These are phyloP conservation scores for Penicillium olsonii DNA, from an alignment of 2,329 filamentous ascomycete species.

Conservation along the genomic window DNA sequence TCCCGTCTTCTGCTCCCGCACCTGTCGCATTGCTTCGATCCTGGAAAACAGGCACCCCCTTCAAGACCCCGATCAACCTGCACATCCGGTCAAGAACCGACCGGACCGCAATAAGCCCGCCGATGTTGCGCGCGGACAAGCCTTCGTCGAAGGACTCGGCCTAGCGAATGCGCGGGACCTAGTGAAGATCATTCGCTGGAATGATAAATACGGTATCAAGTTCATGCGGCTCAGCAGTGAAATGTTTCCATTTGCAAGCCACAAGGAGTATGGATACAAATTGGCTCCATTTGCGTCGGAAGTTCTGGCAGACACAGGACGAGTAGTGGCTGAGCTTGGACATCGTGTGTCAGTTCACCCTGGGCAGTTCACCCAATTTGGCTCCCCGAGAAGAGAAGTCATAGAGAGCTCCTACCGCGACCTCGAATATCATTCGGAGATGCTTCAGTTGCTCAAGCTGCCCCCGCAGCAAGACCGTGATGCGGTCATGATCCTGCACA, in stretches of 20 bases:
- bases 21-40: constrained; percentile 87
- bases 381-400: constrained; percentile 76
- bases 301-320: constrained; percentile 73
- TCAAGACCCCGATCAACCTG: constrained; percentile 70
- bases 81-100: constrained; percentile 82
- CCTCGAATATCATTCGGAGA: constrained; percentile 82
- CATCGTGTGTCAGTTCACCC: constrained; percentile 90
- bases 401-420: constrained; percentile 77
- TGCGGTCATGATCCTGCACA: constrained; percentile 91
- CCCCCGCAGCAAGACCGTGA: constrained; percentile 78
- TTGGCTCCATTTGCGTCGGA: constrained; percentile 81
- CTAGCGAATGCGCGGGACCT: constrained; percentile 82
- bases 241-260: constrained; percentile 96
- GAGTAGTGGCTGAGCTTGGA: constrained; percentile 72
- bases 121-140: constrained; percentile 65
- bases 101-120: constrained; percentile 73
- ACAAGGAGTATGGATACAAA: constrained; percentile 82
- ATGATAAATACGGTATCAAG: constrained; percentile 85
- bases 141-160: constrained; percentile 75
- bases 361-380: constrained; percentile 89
- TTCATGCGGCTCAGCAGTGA: constrained; percentile 92
- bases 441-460: constrained; percentile 75
- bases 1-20: constrained; percentile 85
- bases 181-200: constrained; percentile 85
- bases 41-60: constrained; percentile 85